Evolutionary conservation across 164 flowering plant species (phyloP).

Genomic region (Euptelea pleiosperma): DNA sequence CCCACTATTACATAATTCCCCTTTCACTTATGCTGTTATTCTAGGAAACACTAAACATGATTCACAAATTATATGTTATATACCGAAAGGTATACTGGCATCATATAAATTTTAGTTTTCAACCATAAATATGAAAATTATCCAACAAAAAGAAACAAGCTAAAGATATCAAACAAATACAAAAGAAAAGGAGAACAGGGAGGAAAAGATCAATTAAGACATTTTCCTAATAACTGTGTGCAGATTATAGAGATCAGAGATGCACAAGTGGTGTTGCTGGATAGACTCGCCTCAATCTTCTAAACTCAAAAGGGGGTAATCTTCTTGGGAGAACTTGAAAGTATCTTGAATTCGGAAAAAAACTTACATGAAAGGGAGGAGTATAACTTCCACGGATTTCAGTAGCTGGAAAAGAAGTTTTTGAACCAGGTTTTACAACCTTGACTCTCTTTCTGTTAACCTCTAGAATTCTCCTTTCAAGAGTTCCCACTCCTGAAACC

Average conservation of each 20-base stretch:
- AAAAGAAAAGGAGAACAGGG: no score
- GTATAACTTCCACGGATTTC: slow-evolving; percentile 93
- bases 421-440: slow-evolving; percentile 95
- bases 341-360: slow-evolving; percentile 2
- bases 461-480: slow-evolving; percentile 90
- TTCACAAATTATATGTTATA: no score
- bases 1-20: no score
- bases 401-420: slow-evolving; percentile 91
- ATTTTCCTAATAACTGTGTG: neutral
- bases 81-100: no score
- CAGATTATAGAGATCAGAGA: neutral
- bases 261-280: neutral
- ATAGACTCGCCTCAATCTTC: neutral
- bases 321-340: neutral
- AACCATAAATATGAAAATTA: no score
- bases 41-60: no score
- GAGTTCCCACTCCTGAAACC: slow-evolving; percentile 62
- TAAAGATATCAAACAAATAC: no score
- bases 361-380: slow-evolving; percentile 95
- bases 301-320: neutral
- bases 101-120: no score
- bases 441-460: slow-evolving; percentile 85
- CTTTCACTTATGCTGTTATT: no score
- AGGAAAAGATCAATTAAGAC: no score
- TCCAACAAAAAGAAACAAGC: no score